These are phyloP conservation scores for Phytopythium mirpurense DNA, from an alignment of 352 stramenopile species.

Conservation along the genomic window DNA sequence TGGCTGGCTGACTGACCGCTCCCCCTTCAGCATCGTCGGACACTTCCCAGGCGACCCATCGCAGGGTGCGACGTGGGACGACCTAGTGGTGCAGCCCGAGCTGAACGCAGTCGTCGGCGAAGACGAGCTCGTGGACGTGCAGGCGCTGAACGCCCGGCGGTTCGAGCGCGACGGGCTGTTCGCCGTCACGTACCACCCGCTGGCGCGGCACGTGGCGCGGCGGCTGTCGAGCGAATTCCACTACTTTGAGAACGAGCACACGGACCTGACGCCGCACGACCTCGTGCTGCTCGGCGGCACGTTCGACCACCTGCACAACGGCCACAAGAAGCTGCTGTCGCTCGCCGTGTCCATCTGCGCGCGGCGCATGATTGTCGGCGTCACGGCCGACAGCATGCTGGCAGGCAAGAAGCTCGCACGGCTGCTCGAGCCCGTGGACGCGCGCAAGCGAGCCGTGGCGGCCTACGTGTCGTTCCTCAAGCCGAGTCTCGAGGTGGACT, in stretches of 20 bases:
- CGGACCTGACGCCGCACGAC: constrained; percentile 46
- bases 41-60: constrained; percentile 11
- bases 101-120: constrained; percentile 66
- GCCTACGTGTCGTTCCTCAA: constrained; percentile 66
- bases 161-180: constrained; percentile 50
- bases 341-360: constrained; percentile 58
- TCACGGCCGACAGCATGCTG: constrained; percentile 80
- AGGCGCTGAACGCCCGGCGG: constrained; percentile 58
- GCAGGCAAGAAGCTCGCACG: constrained; percentile 66
- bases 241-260: constrained; percentile 77
- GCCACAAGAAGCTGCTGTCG: constrained; percentile 88
- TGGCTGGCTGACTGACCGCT: background rate
- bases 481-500: constrained; percentile 48
- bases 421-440: constrained; percentile 60
- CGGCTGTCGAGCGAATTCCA: constrained; percentile 42
- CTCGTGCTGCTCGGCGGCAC: constrained; percentile 75
- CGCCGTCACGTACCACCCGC: constrained; percentile 58
- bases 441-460: constrained; percentile 48
- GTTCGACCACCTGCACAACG: constrained; percentile 90
- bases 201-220: constrained; percentile 43
- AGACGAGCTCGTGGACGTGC: constrained; percentile 51
- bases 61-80: constrained; percentile 43
- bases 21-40: constrained; percentile 31
- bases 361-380: constrained; percentile 55
- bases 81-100: constrained; percentile 56